Evolutionary conservation across 345 rosid species (phyloP).

Genomic region (Gossypium sturtianum): DNA sequence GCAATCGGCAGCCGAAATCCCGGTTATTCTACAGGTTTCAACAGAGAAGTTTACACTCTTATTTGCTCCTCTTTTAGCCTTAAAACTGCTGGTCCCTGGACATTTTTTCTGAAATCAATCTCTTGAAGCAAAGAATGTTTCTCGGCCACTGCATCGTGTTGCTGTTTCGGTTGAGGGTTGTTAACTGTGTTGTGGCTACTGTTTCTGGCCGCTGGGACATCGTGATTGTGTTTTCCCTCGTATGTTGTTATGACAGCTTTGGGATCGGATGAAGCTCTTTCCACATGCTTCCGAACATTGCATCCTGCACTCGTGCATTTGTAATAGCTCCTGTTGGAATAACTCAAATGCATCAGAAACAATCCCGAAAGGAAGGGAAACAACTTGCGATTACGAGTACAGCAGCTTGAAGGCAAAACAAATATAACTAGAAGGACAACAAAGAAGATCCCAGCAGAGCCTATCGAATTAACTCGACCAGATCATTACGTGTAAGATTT

Average conservation of each 20-base stretch:
- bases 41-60: conserved; percentile 26
- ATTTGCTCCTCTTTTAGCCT: conserved; percentile 69
- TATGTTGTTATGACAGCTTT: conserved; percentile 92
- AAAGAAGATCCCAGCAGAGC: not conserved
- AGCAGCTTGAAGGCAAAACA: not conserved
- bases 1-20: not conserved
- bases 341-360: conserved; percentile 15
- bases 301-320: conserved; percentile 87
- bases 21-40: not conserved
- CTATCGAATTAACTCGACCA: not conserved
- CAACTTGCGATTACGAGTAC: not conserved
- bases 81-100: conserved; percentile 54
- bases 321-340: conserved; percentile 69
- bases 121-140: conserved; percentile 35
- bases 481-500: not conserved
- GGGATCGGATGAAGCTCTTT: conserved; percentile 89
- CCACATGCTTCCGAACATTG: conserved; percentile 92
- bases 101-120: conserved; percentile 41
- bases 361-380: not conserved
- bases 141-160: conserved; percentile 24
- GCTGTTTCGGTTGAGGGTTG: conserved; percentile 21
- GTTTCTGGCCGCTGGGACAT: conserved; percentile 75
- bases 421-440: not conserved
- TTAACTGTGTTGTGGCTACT: conserved; percentile 36
- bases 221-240: conserved; percentile 92